A percentile compares a stretch with the other conserved stretches of the same genome.
Conservation (phyloP, 495 filamentous ascomycete genomes). For the Neohortaea acidophila region DNA sequence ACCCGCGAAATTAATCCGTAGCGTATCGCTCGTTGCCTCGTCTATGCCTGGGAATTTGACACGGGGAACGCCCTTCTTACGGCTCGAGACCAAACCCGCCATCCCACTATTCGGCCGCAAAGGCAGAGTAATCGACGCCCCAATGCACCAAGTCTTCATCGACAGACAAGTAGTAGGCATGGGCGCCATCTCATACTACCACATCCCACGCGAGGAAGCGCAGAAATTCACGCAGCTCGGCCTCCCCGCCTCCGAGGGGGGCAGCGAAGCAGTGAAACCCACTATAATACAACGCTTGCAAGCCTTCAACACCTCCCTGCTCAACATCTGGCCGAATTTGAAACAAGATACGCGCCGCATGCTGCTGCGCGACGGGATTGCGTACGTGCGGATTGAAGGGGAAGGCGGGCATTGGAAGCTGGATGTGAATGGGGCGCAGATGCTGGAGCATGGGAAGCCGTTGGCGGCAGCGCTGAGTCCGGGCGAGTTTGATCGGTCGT, state of each 20-base stretch:
- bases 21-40: background rate
- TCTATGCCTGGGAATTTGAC: background rate
- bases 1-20: background rate
- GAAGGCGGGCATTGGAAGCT: background rate
- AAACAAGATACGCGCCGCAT: background rate
- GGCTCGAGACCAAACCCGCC: background rate
- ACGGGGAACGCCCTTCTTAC: background rate
- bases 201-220: background rate
- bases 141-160: background rate
- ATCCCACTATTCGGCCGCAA: background rate
- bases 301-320: background rate
- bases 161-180: background rate
- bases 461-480: conserved; percentile 1
- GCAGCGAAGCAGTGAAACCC: background rate
- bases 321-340: background rate
- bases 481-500: background rate
- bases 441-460: background rate
- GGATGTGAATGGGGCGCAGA: background rate
- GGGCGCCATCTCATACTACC: too few species aligned
- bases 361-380: background rate
- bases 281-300: background rate
- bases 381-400: background rate
- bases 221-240: background rate
- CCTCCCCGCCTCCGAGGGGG: background rate
- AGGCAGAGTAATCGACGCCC: background rate